Percentiles rank a stretch among this genome's conserved stretches.
Conservation (phyloP, 2,329 filamentous ascomycete genomes). For the Sclerotinia spermophila region DNA sequence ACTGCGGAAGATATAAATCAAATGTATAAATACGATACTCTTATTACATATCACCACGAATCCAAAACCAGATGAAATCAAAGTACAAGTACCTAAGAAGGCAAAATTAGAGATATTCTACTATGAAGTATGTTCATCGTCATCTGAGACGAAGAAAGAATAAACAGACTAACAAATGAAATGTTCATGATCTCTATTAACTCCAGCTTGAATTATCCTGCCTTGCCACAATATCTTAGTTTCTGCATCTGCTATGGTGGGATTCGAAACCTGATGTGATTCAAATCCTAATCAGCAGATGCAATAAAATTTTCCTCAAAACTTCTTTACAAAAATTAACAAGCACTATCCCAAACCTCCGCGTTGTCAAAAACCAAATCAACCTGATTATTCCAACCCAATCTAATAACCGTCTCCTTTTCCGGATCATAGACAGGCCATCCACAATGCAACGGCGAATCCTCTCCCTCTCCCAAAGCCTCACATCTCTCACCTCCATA, state of each 20-base stretch:
- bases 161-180: rapidly evolving
- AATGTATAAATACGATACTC: too few relatives aligned
- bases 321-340: neutral
- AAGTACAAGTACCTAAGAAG: too few relatives aligned
- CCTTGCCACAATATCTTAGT: neutral
- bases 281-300: neutral
- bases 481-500: conserved; percentile 25
- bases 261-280: neutral
- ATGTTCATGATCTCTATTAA: neutral
- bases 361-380: neutral
- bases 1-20: too few relatives aligned
- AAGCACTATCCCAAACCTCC: neutral
- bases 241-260: too few relatives aligned
- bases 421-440: neutral
- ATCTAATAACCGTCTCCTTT: neutral
- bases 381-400: neutral
- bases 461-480: neutral
- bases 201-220: neutral
- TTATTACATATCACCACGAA: too few relatives aligned
- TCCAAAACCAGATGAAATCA: too few relatives aligned
- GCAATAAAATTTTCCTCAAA: neutral
- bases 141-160: neutral
- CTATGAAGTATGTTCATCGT: neutral
- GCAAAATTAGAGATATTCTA: too few relatives aligned
- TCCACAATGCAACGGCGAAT: neutral